A percentile compares a stretch with the other conserved stretches of the same genome.
phyloP scores from a whole-genome alignment of 352 stramenopile species.

The Phytophthora megakarya region DNA sequence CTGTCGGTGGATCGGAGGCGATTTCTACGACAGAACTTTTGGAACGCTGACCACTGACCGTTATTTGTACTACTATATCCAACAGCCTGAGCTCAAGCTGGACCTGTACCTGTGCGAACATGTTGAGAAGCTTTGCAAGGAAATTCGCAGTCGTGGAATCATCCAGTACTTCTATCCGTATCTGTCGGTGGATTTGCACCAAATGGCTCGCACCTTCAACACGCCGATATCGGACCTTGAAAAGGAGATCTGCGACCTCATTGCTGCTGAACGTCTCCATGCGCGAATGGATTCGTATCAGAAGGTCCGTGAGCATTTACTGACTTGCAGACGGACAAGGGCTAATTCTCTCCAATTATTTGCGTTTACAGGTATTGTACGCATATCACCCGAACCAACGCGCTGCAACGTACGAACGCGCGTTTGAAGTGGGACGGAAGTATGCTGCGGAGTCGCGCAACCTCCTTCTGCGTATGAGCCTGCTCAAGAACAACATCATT shows the following conservation, averaged over 20 bases:
- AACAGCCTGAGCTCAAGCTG: conserved; percentile 67
- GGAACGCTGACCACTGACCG: neutral
- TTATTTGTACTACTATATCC: conserved; percentile 1
- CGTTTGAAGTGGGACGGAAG: conserved; percentile 80
- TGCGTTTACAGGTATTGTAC: conserved; percentile 63
- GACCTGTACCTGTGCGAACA: conserved; percentile 83
- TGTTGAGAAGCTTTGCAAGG: conserved; percentile 72
- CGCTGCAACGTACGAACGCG: conserved; percentile 74
- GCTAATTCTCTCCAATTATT: neutral
- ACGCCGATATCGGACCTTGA: conserved; percentile 65
- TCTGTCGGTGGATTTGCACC: conserved; percentile 80
- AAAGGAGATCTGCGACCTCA: conserved; percentile 81
- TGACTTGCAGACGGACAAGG: neutral
- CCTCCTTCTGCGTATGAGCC: conserved; percentile 82
- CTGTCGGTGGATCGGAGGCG: conserved; percentile 65
- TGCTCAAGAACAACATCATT: conserved; percentile 87
- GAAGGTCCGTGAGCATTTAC: conserved; percentile 50
- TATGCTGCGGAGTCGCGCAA: conserved; percentile 85
- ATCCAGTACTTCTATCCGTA: conserved; percentile 92
- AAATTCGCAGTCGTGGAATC: conserved; percentile 86
- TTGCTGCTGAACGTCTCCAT: conserved; percentile 69
- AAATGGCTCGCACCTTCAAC: conserved; percentile 89
- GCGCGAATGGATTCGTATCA: conserved; percentile 90
- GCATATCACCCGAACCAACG: conserved; percentile 83
- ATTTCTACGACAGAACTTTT: neutral